Evolutionary conservation across 148 eudicot species (phyloP).

Genomic region (Chenopodium quinoa): DNA sequence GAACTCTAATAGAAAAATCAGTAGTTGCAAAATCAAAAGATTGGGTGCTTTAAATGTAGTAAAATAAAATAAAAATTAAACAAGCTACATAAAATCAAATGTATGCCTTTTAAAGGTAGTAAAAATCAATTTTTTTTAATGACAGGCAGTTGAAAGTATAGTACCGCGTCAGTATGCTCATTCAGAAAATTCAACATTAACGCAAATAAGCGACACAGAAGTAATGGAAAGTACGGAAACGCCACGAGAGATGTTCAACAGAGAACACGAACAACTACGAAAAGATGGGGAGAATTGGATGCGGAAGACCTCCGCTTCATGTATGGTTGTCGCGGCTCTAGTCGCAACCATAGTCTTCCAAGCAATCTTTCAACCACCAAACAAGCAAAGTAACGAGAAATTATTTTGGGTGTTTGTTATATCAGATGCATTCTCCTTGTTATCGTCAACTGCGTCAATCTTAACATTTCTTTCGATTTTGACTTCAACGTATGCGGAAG

Average conservation of each 20-base stretch:
- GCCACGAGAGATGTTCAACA: slow-evolving; percentile 11
- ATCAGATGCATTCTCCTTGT: neutral
- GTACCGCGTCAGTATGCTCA: neutral
- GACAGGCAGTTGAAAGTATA: neutral
- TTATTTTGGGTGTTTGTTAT: slow-evolving; percentile 6
- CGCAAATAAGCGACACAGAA: neutral
- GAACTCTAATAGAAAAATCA: no score
- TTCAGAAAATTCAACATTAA: neutral
- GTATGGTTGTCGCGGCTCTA: slow-evolving; percentile 36
- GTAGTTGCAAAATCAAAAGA: no score
- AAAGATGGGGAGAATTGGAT: slow-evolving; percentile 12
- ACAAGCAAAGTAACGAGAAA: slow-evolving; percentile 11
- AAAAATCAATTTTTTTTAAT: no score
- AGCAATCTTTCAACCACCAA: slow-evolving; percentile 12
- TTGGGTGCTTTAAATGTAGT: no score
- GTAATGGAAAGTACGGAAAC: neutral
- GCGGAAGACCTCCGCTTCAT: slow-evolving; percentile 27
- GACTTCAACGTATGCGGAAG: slow-evolving; percentile 33
- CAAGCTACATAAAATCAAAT: no score
- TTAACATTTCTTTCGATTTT: slow-evolving; percentile 34
- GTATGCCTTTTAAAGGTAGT: no score
- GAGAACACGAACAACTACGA: neutral
- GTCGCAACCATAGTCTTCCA: slow-evolving; percentile 26
- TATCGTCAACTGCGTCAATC: neutral
- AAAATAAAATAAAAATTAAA: no score